Evolutionary conservation across 768 basidiomycete genomes (phyloP), one percentile per base, ranked within the genome.

Genomic region (Pholiota molesta): DNA sequence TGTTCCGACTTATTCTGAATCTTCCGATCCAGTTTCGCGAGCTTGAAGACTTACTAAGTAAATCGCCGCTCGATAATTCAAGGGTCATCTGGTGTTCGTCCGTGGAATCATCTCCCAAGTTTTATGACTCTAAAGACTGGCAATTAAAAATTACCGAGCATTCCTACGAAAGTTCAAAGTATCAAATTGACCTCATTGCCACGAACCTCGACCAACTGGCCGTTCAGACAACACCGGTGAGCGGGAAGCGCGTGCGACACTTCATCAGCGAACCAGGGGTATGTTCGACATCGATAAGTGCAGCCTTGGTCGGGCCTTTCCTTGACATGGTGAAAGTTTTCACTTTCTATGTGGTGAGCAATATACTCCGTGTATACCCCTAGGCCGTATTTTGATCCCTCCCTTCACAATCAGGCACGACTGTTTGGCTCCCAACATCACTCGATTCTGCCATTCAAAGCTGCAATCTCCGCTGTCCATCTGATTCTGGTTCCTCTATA

Each of bases 81-180:
- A 83, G 92, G 35, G 84, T 94, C 5, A 73, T 94, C 14, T 95
- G 94, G 94, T 86, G 85, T 62, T 90, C 92, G 5, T 94, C 92
- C 6, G 68, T 89, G 7, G 88, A 89, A 73, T 82, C 87, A 0
- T 77, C 75, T 7, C 81, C 86, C 0, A 65, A 73, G 17, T 83
- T 74, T 62, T 91, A 86, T 64, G 81, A 88, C 59, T 69, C 79
- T 0, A 79, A 83, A 29, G 93, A 95, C 72, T 89, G 87, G 86
- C 93, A 95, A 68, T 78, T 90, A 40, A 73, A 81, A 47, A 78
- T 83, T 52, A 86, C 87, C 8, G 70, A 73, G 19, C 81, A 85
- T 60, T 85, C 91, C 0, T 95, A 94, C 69, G 83, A 91, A 67
- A 79, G 76, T 40, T 80, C 85, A 11, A 95, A 95, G 72, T 93